A percentile compares a stretch with the other conserved stretches of the same genome.
These are phyloP conservation scores for Saccharomycopsis fibuligera DNA, from an alignment of 805 yeast species.

Conservation along the genomic window DNA sequence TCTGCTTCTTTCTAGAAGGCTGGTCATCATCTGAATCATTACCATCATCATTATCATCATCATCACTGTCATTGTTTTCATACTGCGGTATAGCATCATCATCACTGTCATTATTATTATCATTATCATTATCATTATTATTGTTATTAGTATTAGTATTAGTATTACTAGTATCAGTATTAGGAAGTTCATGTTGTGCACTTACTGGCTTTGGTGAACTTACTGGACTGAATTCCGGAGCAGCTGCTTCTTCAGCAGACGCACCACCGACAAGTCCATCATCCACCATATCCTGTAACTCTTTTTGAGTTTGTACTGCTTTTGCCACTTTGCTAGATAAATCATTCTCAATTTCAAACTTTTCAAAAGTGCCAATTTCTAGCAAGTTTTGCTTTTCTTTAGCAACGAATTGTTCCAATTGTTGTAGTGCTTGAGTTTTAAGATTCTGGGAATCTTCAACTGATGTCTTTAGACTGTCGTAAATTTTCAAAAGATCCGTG, in stretches of 20 bases:
- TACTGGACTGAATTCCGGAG: constrained; percentile 6
- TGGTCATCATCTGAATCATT: not conserved
- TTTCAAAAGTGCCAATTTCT: constrained; percentile 2
- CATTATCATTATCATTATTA: constrained; percentile 16
- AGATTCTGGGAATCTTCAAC: not conserved
- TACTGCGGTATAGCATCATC: constrained; percentile 24
- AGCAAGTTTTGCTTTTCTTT: constrained; percentile 1
- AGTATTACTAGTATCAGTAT: not conserved
- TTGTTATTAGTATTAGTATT: not conserved
- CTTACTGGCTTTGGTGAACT: constrained; percentile 15
- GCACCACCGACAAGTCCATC: constrained; percentile 3
- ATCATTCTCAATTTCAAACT: constrained; percentile 22
- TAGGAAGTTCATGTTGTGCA: not conserved
- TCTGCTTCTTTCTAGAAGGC: constrained; percentile 2
- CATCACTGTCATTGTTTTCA: constrained; percentile 19
- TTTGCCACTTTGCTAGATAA: constrained; percentile 26
- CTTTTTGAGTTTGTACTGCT: constrained; percentile 27
- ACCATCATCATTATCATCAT: not conserved
- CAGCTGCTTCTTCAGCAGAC: not conserved
- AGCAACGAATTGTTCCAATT: constrained; percentile 12
- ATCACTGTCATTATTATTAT: constrained; percentile 21
- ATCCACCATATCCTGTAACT: constrained; percentile 24
- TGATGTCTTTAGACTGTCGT: constrained; percentile 2
- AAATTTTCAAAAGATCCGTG: constrained; percentile 20
- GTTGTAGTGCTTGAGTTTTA: not conserved